phyloP scores from a whole-genome alignment of 2,329 filamentous ascomycete species.

The Ceratocystis colombiana region DNA sequence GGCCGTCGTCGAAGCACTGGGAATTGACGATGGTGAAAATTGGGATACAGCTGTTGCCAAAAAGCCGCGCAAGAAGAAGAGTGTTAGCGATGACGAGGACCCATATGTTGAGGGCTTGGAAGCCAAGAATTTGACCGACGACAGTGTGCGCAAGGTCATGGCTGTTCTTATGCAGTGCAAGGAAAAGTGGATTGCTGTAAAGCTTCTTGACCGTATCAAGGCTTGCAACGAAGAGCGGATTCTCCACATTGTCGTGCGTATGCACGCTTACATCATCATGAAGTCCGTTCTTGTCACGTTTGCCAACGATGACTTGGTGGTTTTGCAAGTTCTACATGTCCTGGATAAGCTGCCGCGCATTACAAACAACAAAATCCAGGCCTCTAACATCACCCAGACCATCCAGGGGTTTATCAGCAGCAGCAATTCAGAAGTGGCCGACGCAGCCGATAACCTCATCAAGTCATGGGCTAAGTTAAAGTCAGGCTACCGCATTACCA shows the following conservation, averaged over 20 bases:
- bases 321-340: conserved; percentile 81
- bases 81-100: conserved; percentile 83
- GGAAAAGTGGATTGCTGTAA: conserved; percentile 98
- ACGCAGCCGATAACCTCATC: conserved; percentile 60
- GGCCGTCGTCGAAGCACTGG: conserved; percentile 85
- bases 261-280: conserved; percentile 94
- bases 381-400: conserved; percentile 84
- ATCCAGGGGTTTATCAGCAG: conserved; percentile 58
- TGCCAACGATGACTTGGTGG: conserved; percentile 79
- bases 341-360: conserved; percentile 79
- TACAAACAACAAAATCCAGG: conserved; percentile 92
- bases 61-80: conserved; percentile 86
- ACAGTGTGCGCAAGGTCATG: conserved; percentile 88
- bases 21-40: conserved; percentile 82
- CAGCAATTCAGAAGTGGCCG: conserved; percentile 64
- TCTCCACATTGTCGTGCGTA: conserved; percentile 77
- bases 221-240: conserved; percentile 77
- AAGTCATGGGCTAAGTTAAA: conserved; percentile 83
- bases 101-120: conserved; percentile 89
- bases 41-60: conserved; percentile 88
- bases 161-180: conserved; percentile 94
- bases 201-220: conserved; percentile 81
- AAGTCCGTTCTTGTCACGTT: conserved; percentile 79
- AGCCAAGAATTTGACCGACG: conserved; percentile 66
- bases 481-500: conserved; percentile 82